These are phyloP conservation scores for Mycena leptocephala DNA, from an alignment of 768 basidiomycete genomes.

Conservation along the genomic window DNA sequence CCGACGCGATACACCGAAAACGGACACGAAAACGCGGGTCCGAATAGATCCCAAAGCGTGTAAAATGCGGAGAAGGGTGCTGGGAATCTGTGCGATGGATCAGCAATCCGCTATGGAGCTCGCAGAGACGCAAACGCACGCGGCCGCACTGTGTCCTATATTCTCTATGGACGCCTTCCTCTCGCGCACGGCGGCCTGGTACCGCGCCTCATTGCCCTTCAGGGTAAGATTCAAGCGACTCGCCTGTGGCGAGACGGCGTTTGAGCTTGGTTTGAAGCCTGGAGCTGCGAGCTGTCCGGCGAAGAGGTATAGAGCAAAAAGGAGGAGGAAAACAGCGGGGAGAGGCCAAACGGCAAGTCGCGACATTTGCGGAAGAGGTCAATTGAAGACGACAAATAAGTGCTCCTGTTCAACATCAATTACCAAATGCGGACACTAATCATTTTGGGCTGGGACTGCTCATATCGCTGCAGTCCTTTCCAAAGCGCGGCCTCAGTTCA, in stretches of 20 bases:
- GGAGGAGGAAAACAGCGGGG: background rate
- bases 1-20: conserved; percentile 45
- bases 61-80: conserved; percentile 13
- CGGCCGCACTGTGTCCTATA: background rate
- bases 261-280: background rate
- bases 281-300: background rate
- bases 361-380: background rate
- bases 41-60: conserved; percentile 49
- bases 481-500: no score
- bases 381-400: no score
- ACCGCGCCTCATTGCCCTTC: conserved; percentile 23
- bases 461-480: no score
- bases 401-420: no score
- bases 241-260: background rate
- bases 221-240: conserved; percentile 20
- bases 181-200: conserved; percentile 23
- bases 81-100: conserved; percentile 2
- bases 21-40: conserved; percentile 48
- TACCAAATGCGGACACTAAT: no score
- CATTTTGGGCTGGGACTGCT: no score
- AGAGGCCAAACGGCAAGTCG: background rate
- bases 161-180: background rate
- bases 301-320: conserved; percentile 1
- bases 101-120: no score
- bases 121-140: background rate